These are phyloP conservation scores for Beauveria bassiana DNA, from an alignment of 2,329 filamentous ascomycete genomes.

Conservation along the genomic window DNA sequence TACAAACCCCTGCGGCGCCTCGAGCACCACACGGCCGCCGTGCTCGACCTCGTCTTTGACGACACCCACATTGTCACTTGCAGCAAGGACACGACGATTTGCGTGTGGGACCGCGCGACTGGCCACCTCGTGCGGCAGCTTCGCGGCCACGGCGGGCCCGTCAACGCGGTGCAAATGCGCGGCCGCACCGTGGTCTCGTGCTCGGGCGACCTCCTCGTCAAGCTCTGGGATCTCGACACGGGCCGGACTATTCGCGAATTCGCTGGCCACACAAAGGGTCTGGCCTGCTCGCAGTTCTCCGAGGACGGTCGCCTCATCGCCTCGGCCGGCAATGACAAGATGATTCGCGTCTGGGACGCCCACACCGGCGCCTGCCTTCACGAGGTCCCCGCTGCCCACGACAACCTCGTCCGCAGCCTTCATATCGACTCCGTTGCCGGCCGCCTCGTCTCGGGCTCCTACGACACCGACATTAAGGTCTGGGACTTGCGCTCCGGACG, in stretches of 20 bases:
- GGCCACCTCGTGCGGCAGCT: conserved; percentile 70
- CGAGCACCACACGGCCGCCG: conserved; percentile 71
- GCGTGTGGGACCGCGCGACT: conserved; percentile 84
- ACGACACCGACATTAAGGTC: conserved; percentile 92
- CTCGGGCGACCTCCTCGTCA: conserved; percentile 86
- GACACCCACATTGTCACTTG: conserved; percentile 90
- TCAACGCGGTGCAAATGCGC: conserved; percentile 92
- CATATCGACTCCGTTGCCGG: conserved; percentile 85
- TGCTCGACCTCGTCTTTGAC: conserved; percentile 91
- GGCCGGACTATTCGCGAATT: conserved; percentile 89
- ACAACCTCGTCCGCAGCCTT: conserved; percentile 77
- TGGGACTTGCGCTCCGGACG: conserved; percentile 79
- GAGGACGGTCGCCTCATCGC: conserved; percentile 92
- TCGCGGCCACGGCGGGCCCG: conserved; percentile 78
- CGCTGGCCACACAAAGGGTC: conserved; percentile 78
- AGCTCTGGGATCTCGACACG: conserved; percentile 90
- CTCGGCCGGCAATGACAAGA: conserved; percentile 89
- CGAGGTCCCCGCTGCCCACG: conserved; percentile 74
- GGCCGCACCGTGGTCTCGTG: conserved; percentile 90
- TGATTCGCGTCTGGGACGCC: conserved; percentile 94
- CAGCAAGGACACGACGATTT: conserved; percentile 91
- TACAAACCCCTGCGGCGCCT: conserved; percentile 77
- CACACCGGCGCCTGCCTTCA: conserved; percentile 78
- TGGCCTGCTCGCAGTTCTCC: conserved; percentile 93
- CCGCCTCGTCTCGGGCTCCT: conserved; percentile 83